Conservation (phyloP, 140 eudicot genomes). For the Erigeron philadelphicus region DNA sequence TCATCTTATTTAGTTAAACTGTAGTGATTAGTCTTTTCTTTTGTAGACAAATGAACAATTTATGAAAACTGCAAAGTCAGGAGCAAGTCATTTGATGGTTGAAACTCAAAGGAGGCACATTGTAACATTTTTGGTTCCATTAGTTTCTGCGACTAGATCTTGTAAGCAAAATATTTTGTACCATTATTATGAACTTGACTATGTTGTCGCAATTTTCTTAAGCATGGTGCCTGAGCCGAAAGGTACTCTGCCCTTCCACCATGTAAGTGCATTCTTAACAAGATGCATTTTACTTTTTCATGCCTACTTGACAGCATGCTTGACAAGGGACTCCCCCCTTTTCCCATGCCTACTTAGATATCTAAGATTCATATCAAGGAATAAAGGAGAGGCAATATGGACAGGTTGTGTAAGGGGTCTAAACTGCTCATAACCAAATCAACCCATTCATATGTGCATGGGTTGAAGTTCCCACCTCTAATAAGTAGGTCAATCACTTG, state of each 20-base stretch:
- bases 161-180: constrained; percentile 14
- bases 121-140: constrained; percentile 6
- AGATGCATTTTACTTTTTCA: constrained; percentile 16
- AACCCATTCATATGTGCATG: not conserved
- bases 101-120: constrained; percentile 1
- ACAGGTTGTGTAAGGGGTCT: not conserved
- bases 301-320: constrained; percentile 25
- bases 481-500: not conserved
- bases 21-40: not conserved
- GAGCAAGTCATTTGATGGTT: constrained; percentile 17
- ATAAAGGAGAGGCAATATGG: not conserved
- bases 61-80: not conserved
- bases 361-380: not conserved
- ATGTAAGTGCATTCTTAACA: constrained; percentile 33
- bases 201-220: constrained; percentile 6
- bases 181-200: constrained; percentile 29
- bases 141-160: constrained; percentile 18
- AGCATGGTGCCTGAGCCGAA: constrained; percentile 13
- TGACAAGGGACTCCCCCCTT: constrained; percentile 14
- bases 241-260: constrained; percentile 33
- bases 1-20: not conserved
- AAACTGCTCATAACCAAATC: not conserved
- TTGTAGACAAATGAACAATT: not conserved
- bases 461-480: not conserved
- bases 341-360: constrained; percentile 20